A percentile compares a stretch with the other conserved stretches of the same genome.
phyloP scores from a whole-genome alignment of 2,329 filamentous ascomycete species.

The Acrodontium crateriforme region DNA sequence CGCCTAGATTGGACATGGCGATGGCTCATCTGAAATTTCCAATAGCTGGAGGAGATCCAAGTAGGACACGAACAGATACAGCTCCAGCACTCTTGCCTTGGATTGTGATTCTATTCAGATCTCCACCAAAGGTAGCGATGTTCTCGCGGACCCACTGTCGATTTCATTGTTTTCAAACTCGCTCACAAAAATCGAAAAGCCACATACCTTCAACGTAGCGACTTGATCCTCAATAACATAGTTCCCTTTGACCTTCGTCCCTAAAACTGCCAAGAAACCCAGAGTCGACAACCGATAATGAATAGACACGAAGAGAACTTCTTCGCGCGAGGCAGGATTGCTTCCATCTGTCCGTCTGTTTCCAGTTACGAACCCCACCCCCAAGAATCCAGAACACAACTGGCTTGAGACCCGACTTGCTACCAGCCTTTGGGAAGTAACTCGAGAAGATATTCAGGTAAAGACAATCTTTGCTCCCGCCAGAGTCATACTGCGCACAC shows the following conservation, averaged over 20 bases:
- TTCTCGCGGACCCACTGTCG: conserved; percentile 35
- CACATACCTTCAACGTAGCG: conserved; percentile 34
- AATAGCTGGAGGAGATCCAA: conserved; percentile 36
- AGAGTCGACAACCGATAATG: conserved; percentile 47
- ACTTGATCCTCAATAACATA: conserved; percentile 40
- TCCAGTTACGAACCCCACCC: conserved; percentile 42
- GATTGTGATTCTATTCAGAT: conserved; percentile 33
- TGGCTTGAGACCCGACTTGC: conserved; percentile 26
- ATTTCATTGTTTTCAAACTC: too few relatives aligned
- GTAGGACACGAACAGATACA: conserved; percentile 41
- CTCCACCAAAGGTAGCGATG: conserved; percentile 35
- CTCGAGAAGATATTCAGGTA: conserved; percentile 37
- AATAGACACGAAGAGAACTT: conserved; percentile 45
- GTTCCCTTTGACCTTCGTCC: conserved; percentile 42
- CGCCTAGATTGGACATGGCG: conserved; percentile 40
- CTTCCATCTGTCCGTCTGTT: conserved; percentile 34
- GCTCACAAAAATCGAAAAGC: too few relatives aligned
- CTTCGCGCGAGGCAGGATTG: conserved; percentile 41
- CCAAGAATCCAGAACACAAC: conserved; percentile 42
- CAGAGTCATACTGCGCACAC: conserved; percentile 26
- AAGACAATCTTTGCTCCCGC: conserved; percentile 32
- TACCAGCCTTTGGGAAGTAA: conserved; percentile 27
- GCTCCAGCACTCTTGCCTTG: conserved; percentile 39
- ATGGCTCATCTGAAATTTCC: conserved; percentile 35
- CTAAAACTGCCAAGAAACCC: conserved; percentile 44